Evolutionary conservation across 2,329 filamentous ascomycete species (phyloP), one percentile per base, ranked within the genome.

Genomic region (Fusarium mangiferae): DNA sequence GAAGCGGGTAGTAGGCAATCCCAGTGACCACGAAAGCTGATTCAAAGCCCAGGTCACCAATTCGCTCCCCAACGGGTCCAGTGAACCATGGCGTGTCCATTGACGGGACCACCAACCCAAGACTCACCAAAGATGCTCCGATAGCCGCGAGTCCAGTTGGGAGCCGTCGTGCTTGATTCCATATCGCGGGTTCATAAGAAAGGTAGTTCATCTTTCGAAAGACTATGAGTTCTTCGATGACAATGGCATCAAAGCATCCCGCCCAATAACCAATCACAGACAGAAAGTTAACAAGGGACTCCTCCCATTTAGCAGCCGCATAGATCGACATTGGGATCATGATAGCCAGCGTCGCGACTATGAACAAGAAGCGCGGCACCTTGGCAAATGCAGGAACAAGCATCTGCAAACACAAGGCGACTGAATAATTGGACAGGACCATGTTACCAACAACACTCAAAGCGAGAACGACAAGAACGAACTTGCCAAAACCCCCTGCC

Each of bases 41-140:
- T 70, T 85, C 84, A 60, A 87, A 86, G 5, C 85, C 85, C 42
- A 87, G 80, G 72, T 87, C 85, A 7, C 85, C 85, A 18, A 85
- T 83, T 12, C 75, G 81, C 70, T 77, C 64, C 7, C 84, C 85
- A 51, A 87, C 82, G 7, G 85, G 84, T 13, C 85, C 85, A 6
- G 80, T 80, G 62, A 80, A 86, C 83, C 84, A 85, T 13, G 81
- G 81, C 66, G 85, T 84, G 24, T 78, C 78, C 80, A 87, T 86
- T 22, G 81, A 79, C 7, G 85, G 84, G 9, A 86, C 75, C 2
- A 85, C 80, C 30, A 87, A 66, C 6, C 77, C 85, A 62, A 87
- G 65, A 30, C 85, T 85, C 52, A 84, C 58, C 6, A 85, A 35
- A 11, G 83, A 87, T 6, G 85, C 85, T 7, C 80, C 79, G 15